A percentile compares a stretch with the other conserved stretches of the same genome.
These are phyloP conservation scores for Grosmannia serpens DNA, from an alignment of 2,329 filamentous ascomycete genomes.

Conservation along the genomic window DNA sequence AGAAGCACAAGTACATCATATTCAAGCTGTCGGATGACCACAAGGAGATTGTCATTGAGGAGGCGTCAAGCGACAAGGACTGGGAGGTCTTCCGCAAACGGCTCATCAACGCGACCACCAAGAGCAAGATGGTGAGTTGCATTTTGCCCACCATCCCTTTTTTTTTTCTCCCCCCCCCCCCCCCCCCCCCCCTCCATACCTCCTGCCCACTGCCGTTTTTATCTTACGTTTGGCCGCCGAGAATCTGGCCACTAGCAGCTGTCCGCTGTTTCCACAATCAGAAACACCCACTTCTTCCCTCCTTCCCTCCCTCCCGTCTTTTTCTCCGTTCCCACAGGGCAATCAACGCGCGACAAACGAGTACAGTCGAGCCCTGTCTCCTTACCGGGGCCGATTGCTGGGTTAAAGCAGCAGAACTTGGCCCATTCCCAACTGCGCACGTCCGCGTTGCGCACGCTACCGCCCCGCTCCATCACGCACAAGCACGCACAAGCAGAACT, in stretches of 20 bases:
- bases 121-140: conserved; percentile 53
- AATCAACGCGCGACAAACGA: neutral
- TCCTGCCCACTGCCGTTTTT: neutral
- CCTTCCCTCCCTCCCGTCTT: neutral
- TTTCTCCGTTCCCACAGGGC: neutral
- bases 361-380: neutral
- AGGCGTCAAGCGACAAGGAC: conserved; percentile 53
- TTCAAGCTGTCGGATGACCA: conserved; percentile 78
- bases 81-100: conserved; percentile 66
- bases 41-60: conserved; percentile 73
- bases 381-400: neutral
- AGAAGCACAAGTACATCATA: conserved; percentile 77
- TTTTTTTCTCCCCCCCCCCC: neutral
- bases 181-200: neutral
- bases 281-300: conserved; percentile 1
- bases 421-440: neutral
- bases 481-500: neutral
- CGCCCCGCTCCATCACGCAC: neutral
- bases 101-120: conserved; percentile 61
- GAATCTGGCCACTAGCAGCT: neutral
- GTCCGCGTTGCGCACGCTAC: neutral
- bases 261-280: neutral
- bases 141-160: neutral
- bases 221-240: neutral
- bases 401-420: neutral